Evolutionary conservation across 2,329 filamentous ascomycete genomes (phyloP), one percentile per base, ranked within the genome.

Genomic region (Aaosphaeria pasadenensis): DNA sequence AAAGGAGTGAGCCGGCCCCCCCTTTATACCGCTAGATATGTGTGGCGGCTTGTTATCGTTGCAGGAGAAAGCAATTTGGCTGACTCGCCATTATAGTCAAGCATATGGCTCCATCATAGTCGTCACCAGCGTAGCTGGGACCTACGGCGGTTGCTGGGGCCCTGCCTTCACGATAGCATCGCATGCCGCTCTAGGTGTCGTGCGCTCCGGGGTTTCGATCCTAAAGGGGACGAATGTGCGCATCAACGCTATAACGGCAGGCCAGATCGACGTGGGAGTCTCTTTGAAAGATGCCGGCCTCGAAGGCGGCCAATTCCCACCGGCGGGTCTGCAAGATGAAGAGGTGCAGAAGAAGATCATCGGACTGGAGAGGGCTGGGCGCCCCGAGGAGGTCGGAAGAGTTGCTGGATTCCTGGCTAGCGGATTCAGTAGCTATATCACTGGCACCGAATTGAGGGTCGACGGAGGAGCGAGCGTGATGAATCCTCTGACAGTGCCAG

Each of bases 71-170:
- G 17, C 17, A 24, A 24, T 24, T 24, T 24, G 17, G 17, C 17
- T 24, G 17, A 24, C 17, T 24, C 17, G 33, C 3, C 7, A 36
- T 9, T 9, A 36, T 9, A 36, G 33, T 54, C 73, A 77, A 43
- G 71, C 74, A n/a, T 85, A 85, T 57, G 82, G 82, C 3, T 80
- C 76, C 53, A 84, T 85, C 49, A 76, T 85, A 39, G 80, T 85
- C n/a, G 80, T 85, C 3, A 76, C 75, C 13, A 77, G 72, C 40
- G 80, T 83, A 0, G 82, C 82, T 2, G 77, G 76, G 29, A 78
- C 77, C 24, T 80, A 82, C 52, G 82, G 81, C 6, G 71, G 74
- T 3, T 82, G 80, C 58, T 83, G 81, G 80, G 80, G 81, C 0
- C 80, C 81, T 0, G 76, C 74, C n/a, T 83, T 80, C 50, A 84